Evolutionary conservation across 2,329 filamentous ascomycete species (phyloP).

Genomic region (Rhynchosporium secalis): DNA sequence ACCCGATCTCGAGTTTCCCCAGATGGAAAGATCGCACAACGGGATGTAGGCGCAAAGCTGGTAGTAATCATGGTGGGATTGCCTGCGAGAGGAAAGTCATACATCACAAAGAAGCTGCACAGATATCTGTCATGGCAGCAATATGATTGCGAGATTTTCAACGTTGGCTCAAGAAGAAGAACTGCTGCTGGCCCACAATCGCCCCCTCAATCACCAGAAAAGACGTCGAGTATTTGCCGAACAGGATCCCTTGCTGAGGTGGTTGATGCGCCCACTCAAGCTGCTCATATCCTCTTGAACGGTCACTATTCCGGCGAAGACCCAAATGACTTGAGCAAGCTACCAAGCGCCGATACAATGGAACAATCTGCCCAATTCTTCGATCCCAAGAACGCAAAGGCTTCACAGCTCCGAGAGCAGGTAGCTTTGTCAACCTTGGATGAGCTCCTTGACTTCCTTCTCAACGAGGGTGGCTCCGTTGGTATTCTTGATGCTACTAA

Average conservation of each 20-base stretch:
- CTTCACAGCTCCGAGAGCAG: slow-evolving; percentile 82
- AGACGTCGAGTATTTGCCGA: slow-evolving; percentile 34
- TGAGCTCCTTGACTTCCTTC: slow-evolving; percentile 86
- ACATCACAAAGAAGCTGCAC: slow-evolving; percentile 97
- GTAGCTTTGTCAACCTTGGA: slow-evolving; percentile 90
- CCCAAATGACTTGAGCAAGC: slow-evolving; percentile 22
- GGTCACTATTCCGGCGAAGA: slow-evolving; percentile 41
- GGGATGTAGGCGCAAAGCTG: slow-evolving; percentile 93
- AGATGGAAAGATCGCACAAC: slow-evolving; percentile 87
- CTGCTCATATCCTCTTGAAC: slow-evolving; percentile 59
- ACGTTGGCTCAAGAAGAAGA: slow-evolving; percentile 88
- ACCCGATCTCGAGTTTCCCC: slow-evolving; percentile 94
- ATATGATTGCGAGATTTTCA: slow-evolving; percentile 94
- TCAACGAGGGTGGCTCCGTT: slow-evolving; percentile 79
- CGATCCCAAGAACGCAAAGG: slow-evolving; percentile 82
- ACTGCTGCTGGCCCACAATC: slow-evolving; percentile 58
- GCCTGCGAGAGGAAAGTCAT: slow-evolving; percentile 93
- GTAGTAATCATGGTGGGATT: slow-evolving; percentile 98
- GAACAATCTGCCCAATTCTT: slow-evolving; percentile 95
- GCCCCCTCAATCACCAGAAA: slow-evolving; percentile 25
- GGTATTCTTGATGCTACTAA: slow-evolving; percentile 98
- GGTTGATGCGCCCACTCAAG: slow-evolving; percentile 47
- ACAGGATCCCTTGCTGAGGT: slow-evolving; percentile 26
- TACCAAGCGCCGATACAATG: slow-evolving; percentile 52
- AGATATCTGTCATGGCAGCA: slow-evolving; percentile 97